Evolutionary conservation across 208 protist genomes (phyloP).

Genomic region (Crithidia fasciculata): DNA sequence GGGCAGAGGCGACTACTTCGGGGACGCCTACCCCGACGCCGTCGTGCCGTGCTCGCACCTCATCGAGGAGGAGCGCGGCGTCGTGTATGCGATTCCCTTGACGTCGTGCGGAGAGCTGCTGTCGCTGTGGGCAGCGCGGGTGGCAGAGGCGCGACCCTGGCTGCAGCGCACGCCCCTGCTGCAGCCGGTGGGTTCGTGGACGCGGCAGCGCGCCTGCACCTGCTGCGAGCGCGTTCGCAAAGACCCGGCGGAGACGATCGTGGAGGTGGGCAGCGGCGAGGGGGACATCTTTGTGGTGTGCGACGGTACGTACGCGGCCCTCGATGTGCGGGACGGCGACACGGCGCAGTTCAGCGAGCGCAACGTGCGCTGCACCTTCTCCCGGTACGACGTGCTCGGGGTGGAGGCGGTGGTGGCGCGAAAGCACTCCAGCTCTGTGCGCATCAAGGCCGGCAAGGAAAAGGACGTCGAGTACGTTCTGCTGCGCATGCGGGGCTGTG

Average conservation of each 20-base stretch:
- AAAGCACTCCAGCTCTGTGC: constrained; percentile 57
- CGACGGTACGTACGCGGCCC: constrained; percentile 44
- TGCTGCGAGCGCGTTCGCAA: constrained; percentile 27
- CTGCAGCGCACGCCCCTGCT: constrained; percentile 49
- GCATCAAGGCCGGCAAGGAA: constrained; percentile 46
- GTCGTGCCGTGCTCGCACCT: constrained; percentile 42
- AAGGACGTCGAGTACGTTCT: constrained; percentile 20
- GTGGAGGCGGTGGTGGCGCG: constrained; percentile 56
- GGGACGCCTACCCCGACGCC: constrained; percentile 54
- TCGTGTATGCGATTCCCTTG: constrained; percentile 70
- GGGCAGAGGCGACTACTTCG: constrained; percentile 71
- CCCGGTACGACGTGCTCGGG: constrained; percentile 59
- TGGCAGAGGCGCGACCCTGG: constrained; percentile 31
- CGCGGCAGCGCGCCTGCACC: constrained; percentile 54
- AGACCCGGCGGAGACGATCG: constrained; percentile 33
- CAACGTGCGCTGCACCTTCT: constrained; percentile 36
- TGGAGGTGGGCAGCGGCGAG: constrained; percentile 37
- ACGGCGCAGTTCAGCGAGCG: constrained; percentile 37
- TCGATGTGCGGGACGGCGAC: constrained; percentile 37
- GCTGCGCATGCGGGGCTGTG: constrained; percentile 42
- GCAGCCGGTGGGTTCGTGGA: constrained; percentile 62
- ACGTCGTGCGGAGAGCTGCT: constrained; percentile 32
- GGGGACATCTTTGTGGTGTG: constrained; percentile 50
- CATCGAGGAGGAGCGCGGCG: constrained; percentile 59
- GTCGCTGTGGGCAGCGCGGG: constrained; percentile 38